These are phyloP conservation scores for Aspergillus nanangensis DNA, from an alignment of 495 filamentous ascomycete genomes.

Conservation along the genomic window DNA sequence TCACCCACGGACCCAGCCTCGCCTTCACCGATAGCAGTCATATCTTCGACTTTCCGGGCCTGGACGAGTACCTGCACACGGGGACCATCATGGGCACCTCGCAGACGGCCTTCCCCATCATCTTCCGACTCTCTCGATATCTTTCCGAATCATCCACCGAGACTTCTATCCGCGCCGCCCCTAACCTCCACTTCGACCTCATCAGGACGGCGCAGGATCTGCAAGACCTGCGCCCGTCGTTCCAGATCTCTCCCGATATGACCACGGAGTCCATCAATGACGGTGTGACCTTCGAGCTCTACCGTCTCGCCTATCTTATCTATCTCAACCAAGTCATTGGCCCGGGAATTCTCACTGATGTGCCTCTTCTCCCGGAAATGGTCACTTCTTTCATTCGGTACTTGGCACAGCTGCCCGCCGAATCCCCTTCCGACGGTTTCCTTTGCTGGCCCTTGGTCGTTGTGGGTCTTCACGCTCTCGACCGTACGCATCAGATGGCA, in stretches of 20 bases:
- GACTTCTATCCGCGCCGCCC: neutral
- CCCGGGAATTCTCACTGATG: neutral
- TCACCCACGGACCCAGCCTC: constrained; percentile 9
- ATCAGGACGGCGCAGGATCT: neutral
- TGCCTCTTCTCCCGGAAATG: neutral
- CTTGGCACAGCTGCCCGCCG: constrained; percentile 7
- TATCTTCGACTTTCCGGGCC: constrained; percentile 7
- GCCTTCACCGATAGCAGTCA: neutral
- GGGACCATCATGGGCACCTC: constrained; percentile 10
- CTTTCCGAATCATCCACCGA: neutral
- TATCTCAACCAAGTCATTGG: constrained; percentile 5
- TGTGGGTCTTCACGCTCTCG: constrained; percentile 7
- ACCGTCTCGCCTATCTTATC: constrained; percentile 11
- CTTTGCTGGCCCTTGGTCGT: constrained; percentile 19
- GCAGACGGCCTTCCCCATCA: constrained; percentile 9
- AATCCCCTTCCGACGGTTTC: constrained; percentile 10
- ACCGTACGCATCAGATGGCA: constrained; percentile 5
- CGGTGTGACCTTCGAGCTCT: constrained; percentile 8
- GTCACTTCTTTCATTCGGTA: constrained; percentile 7
- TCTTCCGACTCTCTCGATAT: constrained; percentile 3
- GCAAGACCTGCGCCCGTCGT: neutral
- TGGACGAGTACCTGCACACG: neutral
- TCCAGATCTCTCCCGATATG: neutral
- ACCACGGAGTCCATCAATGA: constrained; percentile 2
- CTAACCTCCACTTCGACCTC: neutral